Conservation (phyloP, 805 yeast genomes). For the Lipomyces yamanashiensis region DNA sequence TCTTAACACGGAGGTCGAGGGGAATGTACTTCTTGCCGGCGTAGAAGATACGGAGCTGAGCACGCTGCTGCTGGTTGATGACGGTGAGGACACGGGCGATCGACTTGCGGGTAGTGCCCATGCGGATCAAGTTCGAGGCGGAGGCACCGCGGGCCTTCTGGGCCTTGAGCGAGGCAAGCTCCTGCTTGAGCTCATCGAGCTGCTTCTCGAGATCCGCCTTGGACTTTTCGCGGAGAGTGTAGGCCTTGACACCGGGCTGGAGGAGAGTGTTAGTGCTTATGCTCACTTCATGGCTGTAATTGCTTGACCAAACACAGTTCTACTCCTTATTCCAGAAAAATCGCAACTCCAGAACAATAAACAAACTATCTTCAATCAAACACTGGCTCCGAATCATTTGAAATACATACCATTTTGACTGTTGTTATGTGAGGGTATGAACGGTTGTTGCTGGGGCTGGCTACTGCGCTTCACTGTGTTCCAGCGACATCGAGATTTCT, state of each 20-base stretch:
- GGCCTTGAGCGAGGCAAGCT: slow-evolving; percentile 93
- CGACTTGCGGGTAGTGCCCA: slow-evolving; percentile 91
- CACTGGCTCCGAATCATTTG: not conserved
- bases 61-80: slow-evolving; percentile 96
- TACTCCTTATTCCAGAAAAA: too few relatives aligned
- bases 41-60: slow-evolving; percentile 92
- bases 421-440: slow-evolving; percentile 4
- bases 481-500: not conserved
- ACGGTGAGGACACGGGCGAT: slow-evolving; percentile 97
- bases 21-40: slow-evolving; percentile 84
- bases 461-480: not conserved
- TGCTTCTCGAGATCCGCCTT: slow-evolving; percentile 95
- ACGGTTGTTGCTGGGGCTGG: slow-evolving; percentile 15
- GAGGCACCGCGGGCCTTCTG: slow-evolving; percentile 92
- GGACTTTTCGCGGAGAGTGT: slow-evolving; percentile 95
- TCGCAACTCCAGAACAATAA: not conserved
- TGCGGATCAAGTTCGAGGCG: slow-evolving; percentile 73
- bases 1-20: slow-evolving; percentile 98
- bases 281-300: not conserved
- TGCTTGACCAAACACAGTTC: not conserved
- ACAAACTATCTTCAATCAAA: not conserved
- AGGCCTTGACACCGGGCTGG: slow-evolving; percentile 65
- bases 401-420: slow-evolving; percentile 15
- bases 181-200: slow-evolving; percentile 95
- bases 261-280: not conserved